Conservation (phyloP, 1,284 basidiomycete species). For the Hemileia vastatrix region DNA sequence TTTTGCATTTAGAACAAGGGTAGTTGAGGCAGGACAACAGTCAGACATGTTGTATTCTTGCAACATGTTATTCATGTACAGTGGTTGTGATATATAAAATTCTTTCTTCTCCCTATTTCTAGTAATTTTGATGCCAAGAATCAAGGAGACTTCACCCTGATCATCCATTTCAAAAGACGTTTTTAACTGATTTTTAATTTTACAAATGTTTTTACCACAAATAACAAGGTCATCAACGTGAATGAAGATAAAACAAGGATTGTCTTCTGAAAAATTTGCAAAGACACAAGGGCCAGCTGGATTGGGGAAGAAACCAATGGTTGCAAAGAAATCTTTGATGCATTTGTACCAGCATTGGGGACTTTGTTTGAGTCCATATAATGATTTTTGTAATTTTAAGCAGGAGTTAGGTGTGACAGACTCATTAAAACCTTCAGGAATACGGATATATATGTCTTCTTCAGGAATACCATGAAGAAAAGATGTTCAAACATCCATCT, state of each 20-base stretch:
- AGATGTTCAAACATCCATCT: neutral
- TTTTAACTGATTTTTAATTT: neutral
- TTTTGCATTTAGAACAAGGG: neutral
- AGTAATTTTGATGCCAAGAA: conserved; percentile 4
- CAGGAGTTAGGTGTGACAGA: neutral
- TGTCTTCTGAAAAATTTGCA: neutral
- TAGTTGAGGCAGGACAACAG: neutral
- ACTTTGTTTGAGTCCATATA: conserved; percentile 4
- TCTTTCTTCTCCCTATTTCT: neutral
- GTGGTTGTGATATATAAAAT: neutral
- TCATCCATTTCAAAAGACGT: conserved; percentile 3
- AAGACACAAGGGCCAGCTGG: conserved; percentile 4
- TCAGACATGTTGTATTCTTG: neutral
- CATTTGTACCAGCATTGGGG: neutral
- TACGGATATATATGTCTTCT: neutral
- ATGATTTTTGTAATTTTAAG: neutral
- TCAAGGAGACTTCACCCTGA: neutral
- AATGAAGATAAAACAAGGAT: neutral
- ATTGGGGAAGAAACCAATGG: neutral
- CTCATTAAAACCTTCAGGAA: neutral
- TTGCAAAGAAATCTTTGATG: neutral
- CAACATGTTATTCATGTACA: neutral
- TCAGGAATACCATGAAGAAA: neutral
- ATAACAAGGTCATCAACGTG: conserved; percentile 3
- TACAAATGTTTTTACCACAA: neutral